Conservation (phyloP, 2,329 filamentous ascomycete species). For the Ophiostoma fasciatum region DNA sequence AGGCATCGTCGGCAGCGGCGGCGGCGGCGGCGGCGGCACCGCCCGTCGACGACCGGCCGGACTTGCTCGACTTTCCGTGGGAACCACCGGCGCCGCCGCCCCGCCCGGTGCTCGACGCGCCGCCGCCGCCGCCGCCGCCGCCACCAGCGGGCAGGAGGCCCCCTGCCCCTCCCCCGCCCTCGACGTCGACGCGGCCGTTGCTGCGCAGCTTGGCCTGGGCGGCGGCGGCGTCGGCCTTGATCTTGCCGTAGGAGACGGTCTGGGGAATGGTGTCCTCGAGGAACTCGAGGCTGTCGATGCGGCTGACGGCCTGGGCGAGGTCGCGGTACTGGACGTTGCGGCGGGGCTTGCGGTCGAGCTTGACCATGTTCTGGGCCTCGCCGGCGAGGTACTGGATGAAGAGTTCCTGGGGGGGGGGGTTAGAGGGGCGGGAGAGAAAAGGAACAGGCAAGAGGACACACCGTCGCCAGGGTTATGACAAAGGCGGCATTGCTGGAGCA, state of each 20-base stretch:
- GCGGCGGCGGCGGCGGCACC: background rate
- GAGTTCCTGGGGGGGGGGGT: constrained; percentile 49
- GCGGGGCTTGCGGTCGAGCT: constrained; percentile 79
- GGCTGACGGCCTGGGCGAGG: constrained; percentile 70
- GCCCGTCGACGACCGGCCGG: constrained; percentile 2
- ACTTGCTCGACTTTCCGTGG: constrained; percentile 1
- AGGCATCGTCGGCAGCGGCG: constrained; percentile 5
- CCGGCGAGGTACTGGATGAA: constrained; percentile 86
- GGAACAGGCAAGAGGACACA: constrained; percentile 23
- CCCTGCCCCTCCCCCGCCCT: background rate
- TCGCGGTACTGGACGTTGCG: constrained; percentile 95
- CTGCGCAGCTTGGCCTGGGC: constrained; percentile 30
- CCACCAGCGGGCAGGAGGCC: background rate
- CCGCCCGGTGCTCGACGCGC: background rate
- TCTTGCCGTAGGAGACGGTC: constrained; percentile 65
- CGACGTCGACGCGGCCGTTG: background rate
- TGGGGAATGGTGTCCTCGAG: constrained; percentile 80
- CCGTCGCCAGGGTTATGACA: constrained; percentile 79
- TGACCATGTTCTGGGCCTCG: constrained; percentile 75
- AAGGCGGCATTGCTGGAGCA: constrained; percentile 93
- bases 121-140: background rate
- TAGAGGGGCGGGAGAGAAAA: background rate
- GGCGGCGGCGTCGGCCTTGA: constrained; percentile 48
- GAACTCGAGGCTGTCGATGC: constrained; percentile 90
- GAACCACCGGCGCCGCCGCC: background rate